Evolutionary conservation across 768 basidiomycete genomes (phyloP).

Genomic region (Harrya chromipes): DNA sequence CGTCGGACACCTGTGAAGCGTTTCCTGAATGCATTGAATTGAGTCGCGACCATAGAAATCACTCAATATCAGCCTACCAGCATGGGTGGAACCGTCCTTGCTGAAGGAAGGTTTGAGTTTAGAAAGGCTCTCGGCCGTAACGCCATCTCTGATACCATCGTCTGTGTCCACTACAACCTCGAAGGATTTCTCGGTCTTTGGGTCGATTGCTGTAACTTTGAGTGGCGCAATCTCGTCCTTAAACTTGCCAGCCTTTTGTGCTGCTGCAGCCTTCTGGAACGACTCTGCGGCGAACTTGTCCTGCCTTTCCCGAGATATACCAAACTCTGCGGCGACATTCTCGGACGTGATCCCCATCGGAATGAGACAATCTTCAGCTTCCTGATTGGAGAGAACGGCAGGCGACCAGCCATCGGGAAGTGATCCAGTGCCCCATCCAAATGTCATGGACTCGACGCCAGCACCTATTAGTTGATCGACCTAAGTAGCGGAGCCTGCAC

Average conservation of each 20-base stretch:
- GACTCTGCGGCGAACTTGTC: conserved; percentile 84
- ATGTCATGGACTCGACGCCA: conserved; percentile 90
- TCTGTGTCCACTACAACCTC: conserved; percentile 75
- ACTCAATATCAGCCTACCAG: conserved; percentile 38
- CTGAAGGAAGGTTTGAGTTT: conserved; percentile 88
- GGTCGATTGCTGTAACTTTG: conserved; percentile 63
- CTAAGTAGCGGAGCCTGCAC: not conserved
- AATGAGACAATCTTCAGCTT: conserved; percentile 77
- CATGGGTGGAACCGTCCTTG: conserved; percentile 74
- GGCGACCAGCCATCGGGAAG: conserved; percentile 60
- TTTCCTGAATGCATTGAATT: conserved; percentile 45
- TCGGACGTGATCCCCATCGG: conserved; percentile 97
- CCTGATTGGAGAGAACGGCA: conserved; percentile 58
- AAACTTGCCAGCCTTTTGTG: conserved; percentile 80
- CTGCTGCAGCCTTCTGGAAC: conserved; percentile 79
- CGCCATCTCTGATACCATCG: conserved; percentile 84
- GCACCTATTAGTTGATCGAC: conserved; percentile 47
- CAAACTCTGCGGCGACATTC: conserved; percentile 79
- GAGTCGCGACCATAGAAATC: not conserved
- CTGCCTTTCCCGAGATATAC: conserved; percentile 70
- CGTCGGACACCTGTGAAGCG: conserved; percentile 89
- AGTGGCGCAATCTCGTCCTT: conserved; percentile 82
- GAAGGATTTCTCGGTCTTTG: conserved; percentile 65
- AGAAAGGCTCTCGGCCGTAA: conserved; percentile 69
- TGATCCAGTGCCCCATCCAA: conserved; percentile 61